Evolutionary conservation across 78 protist species (phyloP).

Genomic region (Dictyostelium purpureum): DNA sequence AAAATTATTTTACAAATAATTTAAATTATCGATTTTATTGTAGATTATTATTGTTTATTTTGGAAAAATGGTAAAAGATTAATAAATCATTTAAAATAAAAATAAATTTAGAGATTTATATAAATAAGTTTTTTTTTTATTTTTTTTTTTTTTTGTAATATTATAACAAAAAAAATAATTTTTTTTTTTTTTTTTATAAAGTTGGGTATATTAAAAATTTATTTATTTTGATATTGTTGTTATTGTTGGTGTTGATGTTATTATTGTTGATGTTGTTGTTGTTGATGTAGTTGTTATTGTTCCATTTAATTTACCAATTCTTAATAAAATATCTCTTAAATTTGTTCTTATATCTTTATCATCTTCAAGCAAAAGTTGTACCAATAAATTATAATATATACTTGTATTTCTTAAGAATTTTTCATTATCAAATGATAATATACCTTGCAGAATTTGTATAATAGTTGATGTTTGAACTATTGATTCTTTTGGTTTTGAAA

Average conservation of each 20-base stretch:
- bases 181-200: too few relatives aligned
- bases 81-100: too few relatives aligned
- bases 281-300: not conserved
- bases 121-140: too few relatives aligned
- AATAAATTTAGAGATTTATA: too few relatives aligned
- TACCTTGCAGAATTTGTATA: slow-evolving; percentile 32
- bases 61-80: too few relatives aligned
- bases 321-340: slow-evolving; percentile 57
- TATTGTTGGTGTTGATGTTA: not conserved
- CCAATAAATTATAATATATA: slow-evolving; percentile 41
- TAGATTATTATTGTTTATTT: too few relatives aligned
- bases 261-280: not conserved
- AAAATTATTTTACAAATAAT: too few relatives aligned
- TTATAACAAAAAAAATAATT: too few relatives aligned
- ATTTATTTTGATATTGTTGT: too few relatives aligned
- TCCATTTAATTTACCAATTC: slow-evolving; percentile 44
- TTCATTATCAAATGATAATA: slow-evolving; percentile 29
- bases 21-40: too few relatives aligned
- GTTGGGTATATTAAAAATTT: too few relatives aligned
- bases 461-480: slow-evolving; percentile 58
- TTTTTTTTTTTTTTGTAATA: too few relatives aligned
- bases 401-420: slow-evolving; percentile 60
- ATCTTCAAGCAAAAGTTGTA: slow-evolving; percentile 29
- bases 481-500: slow-evolving; percentile 1
- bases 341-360: slow-evolving; percentile 53